A percentile compares a stretch with the other conserved stretches of the same genome.
Conservation (phyloP, 257 asterid species). For the Fraxinus cuspidata region DNA sequence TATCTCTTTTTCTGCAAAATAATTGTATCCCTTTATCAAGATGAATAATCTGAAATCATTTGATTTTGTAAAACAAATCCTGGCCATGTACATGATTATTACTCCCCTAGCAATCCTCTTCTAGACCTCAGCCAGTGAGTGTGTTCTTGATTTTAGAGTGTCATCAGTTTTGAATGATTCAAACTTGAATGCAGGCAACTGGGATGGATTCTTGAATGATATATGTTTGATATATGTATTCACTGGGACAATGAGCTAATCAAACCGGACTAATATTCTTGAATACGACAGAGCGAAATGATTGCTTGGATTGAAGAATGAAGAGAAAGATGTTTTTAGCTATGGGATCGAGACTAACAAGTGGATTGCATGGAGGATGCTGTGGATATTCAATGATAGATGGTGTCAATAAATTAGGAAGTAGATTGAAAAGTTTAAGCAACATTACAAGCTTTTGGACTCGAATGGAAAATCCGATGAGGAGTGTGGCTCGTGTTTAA, state of each 20-base stretch:
- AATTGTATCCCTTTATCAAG: neutral
- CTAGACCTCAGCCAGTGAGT: constrained; percentile 30
- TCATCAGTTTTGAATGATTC: constrained; percentile 38
- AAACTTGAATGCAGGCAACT: constrained; percentile 27
- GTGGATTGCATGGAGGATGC: constrained; percentile 58
- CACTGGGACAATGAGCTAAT: constrained; percentile 45
- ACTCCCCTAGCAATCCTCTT: constrained; percentile 3
- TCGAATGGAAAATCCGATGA: constrained; percentile 25
- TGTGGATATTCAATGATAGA: constrained; percentile 50
- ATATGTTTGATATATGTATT: constrained; percentile 42
- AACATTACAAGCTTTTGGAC: constrained; percentile 41
- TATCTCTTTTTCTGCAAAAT: neutral
- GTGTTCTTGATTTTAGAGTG: constrained; percentile 35
- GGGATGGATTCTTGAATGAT: constrained; percentile 54
- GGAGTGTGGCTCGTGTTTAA: constrained; percentile 48
- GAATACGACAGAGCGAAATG: constrained; percentile 39
- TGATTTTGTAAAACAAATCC: neutral
- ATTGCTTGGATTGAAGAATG: constrained; percentile 37
- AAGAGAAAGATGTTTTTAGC: constrained; percentile 2
- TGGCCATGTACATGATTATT: constrained; percentile 23
- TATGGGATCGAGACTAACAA: constrained; percentile 62
- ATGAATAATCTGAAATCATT: constrained; percentile 29
- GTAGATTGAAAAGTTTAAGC: constrained; percentile 30
- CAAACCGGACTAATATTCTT: constrained; percentile 47
- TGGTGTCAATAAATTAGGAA: constrained; percentile 40